Evolutionary conservation across 148 eudicot genomes (phyloP).

Genomic region (Salicornia ramosissima): DNA sequence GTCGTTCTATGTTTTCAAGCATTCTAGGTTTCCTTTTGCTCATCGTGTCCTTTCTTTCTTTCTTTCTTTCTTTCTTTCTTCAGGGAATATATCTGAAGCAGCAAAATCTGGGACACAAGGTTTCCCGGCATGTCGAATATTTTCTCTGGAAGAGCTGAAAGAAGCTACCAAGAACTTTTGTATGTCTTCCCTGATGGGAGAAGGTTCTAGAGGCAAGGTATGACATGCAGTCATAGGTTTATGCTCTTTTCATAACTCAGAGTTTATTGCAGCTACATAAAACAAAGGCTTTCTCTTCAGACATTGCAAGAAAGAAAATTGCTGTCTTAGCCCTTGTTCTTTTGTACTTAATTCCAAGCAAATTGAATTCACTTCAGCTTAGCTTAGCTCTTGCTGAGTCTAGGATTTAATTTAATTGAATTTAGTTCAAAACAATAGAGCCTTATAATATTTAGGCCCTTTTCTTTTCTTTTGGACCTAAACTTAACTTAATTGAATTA

Average conservation of each 20-base stretch:
- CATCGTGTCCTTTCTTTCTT: conserved; percentile 7
- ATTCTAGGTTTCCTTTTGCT: conserved; percentile 1
- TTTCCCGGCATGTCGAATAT: conserved; percentile 42
- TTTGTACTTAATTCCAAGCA: too few species aligned
- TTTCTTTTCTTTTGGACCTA: too few species aligned
- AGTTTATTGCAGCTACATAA: background rate
- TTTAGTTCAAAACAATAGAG: too few species aligned
- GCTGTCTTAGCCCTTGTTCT: too few species aligned
- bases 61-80: conserved; percentile 18
- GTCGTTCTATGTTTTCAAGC: background rate
- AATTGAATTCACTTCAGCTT: too few species aligned
- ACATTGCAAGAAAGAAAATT: background rate
- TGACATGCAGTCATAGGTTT: background rate
- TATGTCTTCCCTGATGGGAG: conserved; percentile 45
- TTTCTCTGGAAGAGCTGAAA: conserved; percentile 51
- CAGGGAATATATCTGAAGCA: conserved; percentile 62
- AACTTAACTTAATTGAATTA: too few species aligned
- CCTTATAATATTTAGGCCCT: too few species aligned
- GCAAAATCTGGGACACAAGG: conserved; percentile 52
- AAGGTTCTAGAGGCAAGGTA: conserved; percentile 76
- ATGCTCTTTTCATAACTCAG: background rate
- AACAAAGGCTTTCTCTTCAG: background rate
- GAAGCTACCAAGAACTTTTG: conserved; percentile 67
- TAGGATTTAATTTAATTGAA: too few species aligned
- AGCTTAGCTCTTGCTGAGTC: too few species aligned